phyloP scores from a whole-genome alignment of 768 basidiomycete genomes.

The Amyloporia xantha region DNA sequence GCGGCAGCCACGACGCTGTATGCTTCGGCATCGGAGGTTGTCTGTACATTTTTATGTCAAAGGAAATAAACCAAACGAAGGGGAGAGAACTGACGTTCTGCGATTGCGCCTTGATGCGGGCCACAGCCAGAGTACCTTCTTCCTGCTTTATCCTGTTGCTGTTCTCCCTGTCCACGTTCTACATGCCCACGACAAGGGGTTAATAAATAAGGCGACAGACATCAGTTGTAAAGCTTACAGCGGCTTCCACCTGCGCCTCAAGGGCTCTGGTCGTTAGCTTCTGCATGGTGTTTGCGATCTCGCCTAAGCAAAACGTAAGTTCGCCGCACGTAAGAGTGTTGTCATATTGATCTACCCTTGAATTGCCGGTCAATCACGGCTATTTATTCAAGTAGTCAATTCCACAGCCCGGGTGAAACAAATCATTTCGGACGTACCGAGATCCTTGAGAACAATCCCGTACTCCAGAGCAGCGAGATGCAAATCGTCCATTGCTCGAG shows the following conservation, averaged over 20 bases:
- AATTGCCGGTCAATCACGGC: conserved; percentile 86
- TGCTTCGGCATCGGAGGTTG: conserved; percentile 70
- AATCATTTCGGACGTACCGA: conserved; percentile 37
- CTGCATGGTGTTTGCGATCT: conserved; percentile 81
- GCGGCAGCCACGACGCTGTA: conserved; percentile 70
- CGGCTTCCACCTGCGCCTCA: conserved; percentile 84
- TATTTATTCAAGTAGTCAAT: conserved; percentile 14
- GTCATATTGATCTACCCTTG: too few relatives aligned
- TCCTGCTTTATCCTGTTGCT: conserved; percentile 85
- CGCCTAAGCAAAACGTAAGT: too few relatives aligned
- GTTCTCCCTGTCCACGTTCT: conserved; percentile 85
- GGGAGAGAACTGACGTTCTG: conserved; percentile 33
- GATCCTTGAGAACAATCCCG: conserved; percentile 76
- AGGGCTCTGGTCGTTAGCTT: conserved; percentile 78
- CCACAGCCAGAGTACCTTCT: conserved; percentile 71
- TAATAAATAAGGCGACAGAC: neutral
- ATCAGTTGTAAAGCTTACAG: conserved; percentile 35
- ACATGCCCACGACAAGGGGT: neutral
- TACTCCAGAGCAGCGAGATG: conserved; percentile 77
- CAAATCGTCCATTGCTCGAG: conserved; percentile 84
- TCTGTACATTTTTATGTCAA: conserved; percentile 25
- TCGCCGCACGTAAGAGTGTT: conserved; percentile 13
- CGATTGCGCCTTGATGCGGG: conserved; percentile 66
- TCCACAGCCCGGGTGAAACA: neutral
- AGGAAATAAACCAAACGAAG: too few relatives aligned